phyloP scores from a whole-genome alignment of 2,329 filamentous ascomycete species.

The Lachnellula occidentalis region DNA sequence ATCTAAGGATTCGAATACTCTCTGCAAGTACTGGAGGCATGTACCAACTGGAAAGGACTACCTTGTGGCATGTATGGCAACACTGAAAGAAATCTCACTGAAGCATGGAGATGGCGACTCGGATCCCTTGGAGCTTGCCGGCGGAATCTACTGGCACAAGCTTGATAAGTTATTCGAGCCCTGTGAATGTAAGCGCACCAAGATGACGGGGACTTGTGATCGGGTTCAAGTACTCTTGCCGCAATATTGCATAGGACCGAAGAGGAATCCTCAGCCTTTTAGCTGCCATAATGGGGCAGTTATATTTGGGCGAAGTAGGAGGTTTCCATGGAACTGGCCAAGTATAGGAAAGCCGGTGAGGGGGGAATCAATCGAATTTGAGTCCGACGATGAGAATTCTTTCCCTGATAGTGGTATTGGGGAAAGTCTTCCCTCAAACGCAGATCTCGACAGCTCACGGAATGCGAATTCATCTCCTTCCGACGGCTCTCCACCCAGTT shows the following conservation, averaged over 20 bases:
- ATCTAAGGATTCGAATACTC: background rate
- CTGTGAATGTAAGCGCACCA: background rate
- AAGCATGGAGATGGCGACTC: background rate
- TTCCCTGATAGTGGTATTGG: background rate
- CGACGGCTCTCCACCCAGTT: background rate
- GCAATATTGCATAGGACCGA: background rate
- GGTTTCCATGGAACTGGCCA: background rate
- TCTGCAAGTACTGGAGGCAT: slow-evolving; percentile 1
- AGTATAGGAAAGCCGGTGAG: background rate
- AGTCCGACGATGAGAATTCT: background rate
- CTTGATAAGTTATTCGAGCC: background rate
- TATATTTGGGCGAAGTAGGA: slow-evolving; percentile 5
- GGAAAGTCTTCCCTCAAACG: background rate
- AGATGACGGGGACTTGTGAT: background rate
- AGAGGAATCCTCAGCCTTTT: background rate
- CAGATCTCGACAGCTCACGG: background rate
- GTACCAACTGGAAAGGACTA: slow-evolving; percentile 4
- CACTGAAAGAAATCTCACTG: background rate
- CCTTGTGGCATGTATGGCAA: background rate
- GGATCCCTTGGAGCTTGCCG: background rate
- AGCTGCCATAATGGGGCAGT: background rate
- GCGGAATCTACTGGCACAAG: slow-evolving; percentile 4
- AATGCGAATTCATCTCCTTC: background rate
- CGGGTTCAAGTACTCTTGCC: slow-evolving; percentile 5
- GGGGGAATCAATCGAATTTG: background rate